phyloP scores from a whole-genome alignment of 345 rosid genomes.

The Lepidium sativum region DNA sequence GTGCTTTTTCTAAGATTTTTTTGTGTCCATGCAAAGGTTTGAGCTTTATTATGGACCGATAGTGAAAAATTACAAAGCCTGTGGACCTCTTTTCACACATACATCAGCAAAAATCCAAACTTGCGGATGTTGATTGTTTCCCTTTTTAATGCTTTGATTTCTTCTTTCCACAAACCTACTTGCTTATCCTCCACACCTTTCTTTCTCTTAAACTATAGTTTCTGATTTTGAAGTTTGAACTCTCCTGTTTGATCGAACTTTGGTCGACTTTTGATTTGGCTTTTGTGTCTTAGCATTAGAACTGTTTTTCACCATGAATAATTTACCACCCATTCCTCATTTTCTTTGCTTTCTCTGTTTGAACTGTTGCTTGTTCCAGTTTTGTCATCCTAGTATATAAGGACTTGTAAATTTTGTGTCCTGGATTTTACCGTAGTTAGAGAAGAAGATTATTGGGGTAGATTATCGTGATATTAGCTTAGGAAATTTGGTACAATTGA shows the following conservation, averaged over 20 bases:
- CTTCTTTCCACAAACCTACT: conserved; percentile 18
- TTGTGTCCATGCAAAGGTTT: neutral
- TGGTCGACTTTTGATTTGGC: neutral
- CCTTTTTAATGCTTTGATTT: conserved; percentile 12
- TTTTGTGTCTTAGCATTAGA: neutral
- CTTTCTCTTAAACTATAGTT: neutral
- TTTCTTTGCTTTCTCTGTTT: neutral
- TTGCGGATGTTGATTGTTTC: conserved; percentile 7
- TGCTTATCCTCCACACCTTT: neutral
- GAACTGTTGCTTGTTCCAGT: neutral
- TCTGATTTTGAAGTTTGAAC: neutral
- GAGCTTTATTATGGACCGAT: conserved; percentile 16
- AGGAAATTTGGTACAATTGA: neutral
- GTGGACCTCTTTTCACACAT: conserved; percentile 12
- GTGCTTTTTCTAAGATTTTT: neutral
- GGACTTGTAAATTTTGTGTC: neutral
- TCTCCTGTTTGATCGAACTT: neutral
- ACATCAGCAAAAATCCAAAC: conserved; percentile 17
- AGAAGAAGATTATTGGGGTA: neutral
- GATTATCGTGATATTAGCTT: neutral
- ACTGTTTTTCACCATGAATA: neutral
- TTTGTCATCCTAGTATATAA: neutral
- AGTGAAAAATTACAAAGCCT: conserved; percentile 12
- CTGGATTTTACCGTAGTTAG: neutral
- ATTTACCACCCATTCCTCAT: neutral